These are phyloP conservation scores for Fusarium hainanense DNA, from an alignment of 2,329 filamentous ascomycete genomes.

Conservation along the genomic window DNA sequence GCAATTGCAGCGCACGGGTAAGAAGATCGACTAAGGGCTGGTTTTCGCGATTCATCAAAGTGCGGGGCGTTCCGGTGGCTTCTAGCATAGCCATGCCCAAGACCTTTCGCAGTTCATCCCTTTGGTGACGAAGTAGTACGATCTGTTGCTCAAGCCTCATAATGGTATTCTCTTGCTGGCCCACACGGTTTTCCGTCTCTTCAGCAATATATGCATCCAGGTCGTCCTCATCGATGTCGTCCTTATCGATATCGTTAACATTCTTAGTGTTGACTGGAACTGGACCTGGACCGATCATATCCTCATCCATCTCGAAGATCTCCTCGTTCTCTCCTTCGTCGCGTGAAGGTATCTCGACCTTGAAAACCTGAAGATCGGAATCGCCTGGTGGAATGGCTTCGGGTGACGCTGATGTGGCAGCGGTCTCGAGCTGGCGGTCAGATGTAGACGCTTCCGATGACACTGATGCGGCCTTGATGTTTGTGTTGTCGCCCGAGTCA, in stretches of 20 bases:
- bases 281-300: not conserved
- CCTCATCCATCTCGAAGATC: not conserved
- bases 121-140: not conserved
- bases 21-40: not conserved
- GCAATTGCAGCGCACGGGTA: not conserved
- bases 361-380: not conserved
- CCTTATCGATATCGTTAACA: not conserved
- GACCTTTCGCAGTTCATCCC: not conserved
- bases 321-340: not conserved
- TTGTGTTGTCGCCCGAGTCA: not conserved
- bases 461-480: not conserved
- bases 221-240: not conserved
- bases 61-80: not conserved
- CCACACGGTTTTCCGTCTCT: not conserved
- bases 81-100: not conserved
- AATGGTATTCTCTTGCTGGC: not conserved
- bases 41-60: not conserved
- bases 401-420: not conserved
- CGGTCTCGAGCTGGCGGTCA: not conserved
- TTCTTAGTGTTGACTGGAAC: not conserved
- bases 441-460: not conserved
- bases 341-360: not conserved
- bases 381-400: not conserved
- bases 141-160: not conserved
- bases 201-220: not conserved